Percentiles rank a stretch among this genome's conserved stretches.
Conservation (phyloP, 768 basidiomycete species). For the Dendrothele bispora region DNA sequence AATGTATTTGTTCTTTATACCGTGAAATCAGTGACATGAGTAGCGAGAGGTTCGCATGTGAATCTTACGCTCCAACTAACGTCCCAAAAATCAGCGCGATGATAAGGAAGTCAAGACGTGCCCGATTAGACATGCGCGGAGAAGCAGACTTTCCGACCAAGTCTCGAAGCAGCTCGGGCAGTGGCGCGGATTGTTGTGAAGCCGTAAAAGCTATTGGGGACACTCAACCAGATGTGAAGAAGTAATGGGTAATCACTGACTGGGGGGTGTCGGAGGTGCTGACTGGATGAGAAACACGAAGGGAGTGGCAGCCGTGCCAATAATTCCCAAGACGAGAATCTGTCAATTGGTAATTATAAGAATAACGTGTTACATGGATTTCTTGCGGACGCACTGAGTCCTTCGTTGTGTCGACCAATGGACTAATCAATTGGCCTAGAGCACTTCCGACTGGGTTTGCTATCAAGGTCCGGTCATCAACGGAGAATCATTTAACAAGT, state of each 20-base stretch:
- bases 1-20: conserved; percentile 56
- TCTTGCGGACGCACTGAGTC: conserved; percentile 53
- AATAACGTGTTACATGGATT: not conserved
- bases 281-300: conserved; percentile 56
- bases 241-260: conserved; percentile 37
- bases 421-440: conserved; percentile 71
- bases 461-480: conserved; percentile 23
- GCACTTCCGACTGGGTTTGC: conserved; percentile 78
- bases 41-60: no score
- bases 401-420: conserved; percentile 51
- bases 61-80: conserved; percentile 60
- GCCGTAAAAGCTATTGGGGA: conserved; percentile 61
- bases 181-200: conserved; percentile 54
- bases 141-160: conserved; percentile 49
- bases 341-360: conserved; percentile 24
- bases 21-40: not conserved
- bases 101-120: conserved; percentile 72
- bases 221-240: conserved; percentile 11
- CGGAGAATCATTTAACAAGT: no score
- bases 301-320: conserved; percentile 63
- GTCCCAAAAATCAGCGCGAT: conserved; percentile 60
- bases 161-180: conserved; percentile 54
- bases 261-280: conserved; percentile 76
- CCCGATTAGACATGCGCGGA: conserved; percentile 58
- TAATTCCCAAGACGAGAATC: conserved; percentile 72